Evolutionary conservation across 371 early-diverging fungal genomes (phyloP).

Genomic region (Funneliformis caledonium): DNA sequence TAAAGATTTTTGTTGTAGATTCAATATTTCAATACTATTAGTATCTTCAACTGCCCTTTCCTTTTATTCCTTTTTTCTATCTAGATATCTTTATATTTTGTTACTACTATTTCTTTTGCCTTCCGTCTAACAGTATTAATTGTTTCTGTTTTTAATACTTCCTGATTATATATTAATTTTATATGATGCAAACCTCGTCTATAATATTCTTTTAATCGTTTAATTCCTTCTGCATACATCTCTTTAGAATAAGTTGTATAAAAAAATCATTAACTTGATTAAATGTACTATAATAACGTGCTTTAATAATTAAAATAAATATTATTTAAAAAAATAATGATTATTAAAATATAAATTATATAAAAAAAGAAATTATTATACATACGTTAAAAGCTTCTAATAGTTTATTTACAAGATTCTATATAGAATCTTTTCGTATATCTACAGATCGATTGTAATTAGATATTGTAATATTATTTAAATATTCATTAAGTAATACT

Average conservation of each 20-base stretch:
- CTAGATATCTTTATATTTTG: not conserved
- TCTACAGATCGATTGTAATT: not conserved
- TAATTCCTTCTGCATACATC: not conserved
- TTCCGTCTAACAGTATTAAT: not conserved
- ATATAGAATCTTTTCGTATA: no score
- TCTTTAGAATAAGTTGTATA: not conserved
- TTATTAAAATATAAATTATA: no score
- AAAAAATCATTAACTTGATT: not conserved
- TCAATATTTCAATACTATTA: no score
- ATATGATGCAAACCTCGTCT: not conserved
- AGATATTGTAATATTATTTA: not conserved
- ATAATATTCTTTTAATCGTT: not conserved
- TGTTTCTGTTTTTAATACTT: not conserved
- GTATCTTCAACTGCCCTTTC: not conserved
- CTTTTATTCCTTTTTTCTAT: not conserved
- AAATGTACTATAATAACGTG: not conserved
- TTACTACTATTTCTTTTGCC: not conserved
- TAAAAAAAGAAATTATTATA: no score
- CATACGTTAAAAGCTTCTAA: not conserved
- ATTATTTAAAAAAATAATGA: no score
- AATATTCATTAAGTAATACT: constrained; percentile 15
- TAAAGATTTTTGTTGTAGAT: not conserved
- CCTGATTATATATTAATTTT: not conserved
- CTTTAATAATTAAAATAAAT: no score
- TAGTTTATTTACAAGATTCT: not conserved